Evolutionary conservation across 352 stramenopile species (phyloP), one percentile per base, ranked within the genome.

Genomic region (Pythium phragmiticola): DNA sequence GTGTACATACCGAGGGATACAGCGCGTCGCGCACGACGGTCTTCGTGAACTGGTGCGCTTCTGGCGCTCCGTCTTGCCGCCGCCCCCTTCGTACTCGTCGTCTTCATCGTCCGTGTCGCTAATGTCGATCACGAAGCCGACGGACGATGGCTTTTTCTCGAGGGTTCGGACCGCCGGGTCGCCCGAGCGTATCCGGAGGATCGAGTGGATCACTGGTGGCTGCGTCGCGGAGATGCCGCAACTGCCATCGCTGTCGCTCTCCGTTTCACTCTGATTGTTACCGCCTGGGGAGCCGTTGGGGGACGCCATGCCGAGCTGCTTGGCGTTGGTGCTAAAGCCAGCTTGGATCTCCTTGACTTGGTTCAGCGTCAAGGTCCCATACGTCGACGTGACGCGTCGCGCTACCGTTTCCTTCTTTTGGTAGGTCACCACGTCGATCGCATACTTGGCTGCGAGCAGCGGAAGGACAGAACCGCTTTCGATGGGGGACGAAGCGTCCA

Each of bases 191-290:
- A 89, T 80, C 59, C 83, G 74, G 39, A 92, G 62, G 61, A 92
- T 92, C 26, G 83, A 90, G 65, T 88, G 80, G 36, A 90, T 72
- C 45, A 68, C 76, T 0, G 63, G 46, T 30, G 60, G 60, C 16
- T 46, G 42, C 45, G 49, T 63, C 33, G 55, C 36, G 12, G 70
- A 61, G 60, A 60, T 63, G 60, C 73, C 75, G 60, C 69, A 85
- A 57, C 78, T 87, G 2, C 75, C 75, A 64, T 92, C 83, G 42
- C 83, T 92, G 57, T 92, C 83, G 69, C 83, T 92, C 43, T 92
- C 83, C 3, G 83, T 92, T 68, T 92, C 83, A 64, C 83, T 92
- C 53, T 90, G 80, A 56, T 75, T 73, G 36, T 61, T 68, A n/a
- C 16, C 43, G 30, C 73, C 59, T 68, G 87, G 63, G 76, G 76